A percentile compares a stretch with the other conserved stretches of the same genome.
phyloP scores from a whole-genome alignment of 2,329 filamentous ascomycete genomes.

The Hypoxylon sp. region DNA sequence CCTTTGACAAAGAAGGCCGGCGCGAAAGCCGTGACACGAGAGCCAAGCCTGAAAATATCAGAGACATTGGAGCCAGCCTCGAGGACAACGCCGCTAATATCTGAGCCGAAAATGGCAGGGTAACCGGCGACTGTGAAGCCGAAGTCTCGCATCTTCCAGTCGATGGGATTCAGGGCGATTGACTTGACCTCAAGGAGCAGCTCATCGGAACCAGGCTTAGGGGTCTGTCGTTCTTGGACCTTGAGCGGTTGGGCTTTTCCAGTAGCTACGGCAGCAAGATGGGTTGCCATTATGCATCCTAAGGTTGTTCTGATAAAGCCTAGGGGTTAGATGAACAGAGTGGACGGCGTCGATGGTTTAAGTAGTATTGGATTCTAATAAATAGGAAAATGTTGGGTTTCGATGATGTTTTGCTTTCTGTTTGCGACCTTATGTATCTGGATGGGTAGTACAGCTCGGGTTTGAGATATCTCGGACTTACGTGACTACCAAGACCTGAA shows the following conservation, averaged over 20 bases:
- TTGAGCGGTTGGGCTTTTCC: conserved; percentile 57
- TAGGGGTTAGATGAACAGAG: neutral
- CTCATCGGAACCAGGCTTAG: conserved; percentile 62
- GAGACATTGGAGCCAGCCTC: conserved; percentile 59
- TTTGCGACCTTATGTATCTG: neutral
- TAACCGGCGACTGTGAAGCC: conserved; percentile 60
- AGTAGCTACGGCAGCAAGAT: conserved; percentile 58
- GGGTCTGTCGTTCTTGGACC: conserved; percentile 58
- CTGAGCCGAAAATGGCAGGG: conserved; percentile 61
- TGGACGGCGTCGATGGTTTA: neutral
- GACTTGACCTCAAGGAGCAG: conserved; percentile 64
- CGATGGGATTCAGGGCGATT: conserved; percentile 65
- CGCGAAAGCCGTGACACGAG: conserved; percentile 58
- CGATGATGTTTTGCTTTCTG: neutral
- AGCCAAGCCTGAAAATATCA: conserved; percentile 40
- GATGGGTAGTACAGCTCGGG: conserved; percentile 5
- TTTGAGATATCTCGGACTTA: conserved; percentile 17
- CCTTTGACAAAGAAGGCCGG: conserved; percentile 60
- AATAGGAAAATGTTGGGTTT: neutral
- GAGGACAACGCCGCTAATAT: conserved; percentile 61
- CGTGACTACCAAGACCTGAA: conserved; percentile 3
- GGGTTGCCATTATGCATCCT: conserved; percentile 53
- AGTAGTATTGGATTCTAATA: neutral
- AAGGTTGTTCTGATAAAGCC: neutral
- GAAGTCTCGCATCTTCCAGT: conserved; percentile 58